Base-by-base conservation (phyloP, 495 filamentous ascomycete genomes). In the Aspergillus bertholletiae region DNA sequence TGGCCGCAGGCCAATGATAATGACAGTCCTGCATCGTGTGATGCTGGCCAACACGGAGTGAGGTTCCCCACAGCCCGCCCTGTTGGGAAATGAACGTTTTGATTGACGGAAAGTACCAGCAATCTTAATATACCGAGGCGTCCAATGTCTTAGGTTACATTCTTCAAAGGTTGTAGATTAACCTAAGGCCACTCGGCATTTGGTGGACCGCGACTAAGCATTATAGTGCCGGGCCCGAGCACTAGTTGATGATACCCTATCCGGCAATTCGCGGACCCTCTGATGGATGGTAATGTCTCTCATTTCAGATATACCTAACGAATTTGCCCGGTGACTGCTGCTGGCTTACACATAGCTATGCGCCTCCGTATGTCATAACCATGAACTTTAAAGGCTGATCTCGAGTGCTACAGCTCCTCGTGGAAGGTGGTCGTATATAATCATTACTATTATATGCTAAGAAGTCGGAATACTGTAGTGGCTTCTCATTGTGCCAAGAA, bases 71-170 rank as follows among this genome's bases (percentile, higher is more conserved):
- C 13, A 46, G 22, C 8, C 24, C 27, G 23, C 34, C 22, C 5
- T 9, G 27, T 45, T 56, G 47, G 51, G 27, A 37, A 18, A 15
- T 5, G 18, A 35, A 39, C 20, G 17, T 8, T 40, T 20, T 40
- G 37, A 40, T 40, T 40, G 37, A 40, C 17, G 5, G 37, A 40
- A 40, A 40, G 18, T 40, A 20, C n/a, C 37, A 5, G n/a, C 18
- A 17, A 40, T 40, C 37, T n/a, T 40, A 3, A 40, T 17, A 7
- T 46, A 46, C 21, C 46, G 54, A 40, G 46, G 39, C 7, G 4
- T 41, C 7, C 15, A 35, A 49, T 24, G 46, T 51, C 56, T 59
- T 59, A 51, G 51, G 56, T 59, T 55, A 51, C 56, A 59, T 59
- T 34, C 17, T 34, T 54, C 37, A 20, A 12, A n/a, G 20, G 8